Evolutionary conservation across 306 rosid species (phyloP).

Genomic region (Mimosa pudica): DNA sequence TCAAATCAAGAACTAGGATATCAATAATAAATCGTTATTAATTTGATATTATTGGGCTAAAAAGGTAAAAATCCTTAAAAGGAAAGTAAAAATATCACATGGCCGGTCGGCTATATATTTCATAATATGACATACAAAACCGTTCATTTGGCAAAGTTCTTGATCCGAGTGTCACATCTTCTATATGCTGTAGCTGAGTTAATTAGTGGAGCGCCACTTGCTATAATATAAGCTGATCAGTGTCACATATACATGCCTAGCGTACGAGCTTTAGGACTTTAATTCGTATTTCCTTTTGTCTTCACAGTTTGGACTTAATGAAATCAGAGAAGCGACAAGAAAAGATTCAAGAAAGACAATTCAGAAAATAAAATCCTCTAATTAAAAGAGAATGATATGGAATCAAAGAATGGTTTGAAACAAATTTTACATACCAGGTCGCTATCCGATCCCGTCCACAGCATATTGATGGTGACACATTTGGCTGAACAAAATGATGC

Average conservation of each 20-base stretch:
- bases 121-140: not conserved
- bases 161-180: not conserved
- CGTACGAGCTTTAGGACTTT: not conserved
- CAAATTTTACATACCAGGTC: not conserved
- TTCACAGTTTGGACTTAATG: slow-evolving; percentile 2
- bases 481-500: not conserved
- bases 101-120: not conserved
- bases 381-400: not conserved
- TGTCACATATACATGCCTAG: too few relatives aligned
- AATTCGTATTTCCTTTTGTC: slow-evolving; percentile 11
- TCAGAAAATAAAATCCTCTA: not conserved
- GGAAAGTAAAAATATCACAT: not conserved
- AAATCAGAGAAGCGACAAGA: not conserved
- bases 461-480: not conserved
- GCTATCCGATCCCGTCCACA: not conserved
- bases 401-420: not conserved
- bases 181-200: not conserved
- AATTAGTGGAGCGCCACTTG: not conserved
- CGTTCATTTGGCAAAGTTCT: not conserved
- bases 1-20: not conserved
- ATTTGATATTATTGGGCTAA: not conserved
- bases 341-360: not conserved
- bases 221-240: not conserved
- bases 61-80: not conserved
- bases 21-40: too few relatives aligned